Base-by-base conservation (phyloP, 768 basidiomycete species). In the Daedalea quercina region DNA sequence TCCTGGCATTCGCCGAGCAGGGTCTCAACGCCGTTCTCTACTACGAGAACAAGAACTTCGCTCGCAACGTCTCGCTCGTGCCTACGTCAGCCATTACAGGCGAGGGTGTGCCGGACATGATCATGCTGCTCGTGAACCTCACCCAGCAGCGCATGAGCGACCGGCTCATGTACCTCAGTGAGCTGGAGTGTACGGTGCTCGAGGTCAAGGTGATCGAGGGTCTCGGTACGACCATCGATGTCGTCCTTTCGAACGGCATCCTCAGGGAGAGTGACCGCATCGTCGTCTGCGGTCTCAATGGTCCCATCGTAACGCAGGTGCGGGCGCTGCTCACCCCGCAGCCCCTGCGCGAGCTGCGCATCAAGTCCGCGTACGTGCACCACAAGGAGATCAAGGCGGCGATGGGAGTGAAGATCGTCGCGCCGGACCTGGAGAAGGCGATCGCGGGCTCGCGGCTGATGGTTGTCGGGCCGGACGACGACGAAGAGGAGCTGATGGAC, bases 201-300 rank as follows among this genome's bases (percentile, higher is more conserved):
- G 96, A 98, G 69, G 96, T 98, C 67, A 99, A 99, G 77, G 90
- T 97, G 56, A 83, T 98, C 60, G 96, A 99, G 71, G 96, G 96
- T 63, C 76, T 98, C 46, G 96, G 96, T 26, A 98, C 94, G 25
- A 98, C 96, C 0, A 92, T 98, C 62, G 95, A 98, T 72, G 93
- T 98, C 19, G 84, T 98, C 25, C 76, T 98, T 53, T 93, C 91
- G 13, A 99, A 99, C 63, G 96, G 96, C 63, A 84, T 91, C 56
- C 72, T 98, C 63, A 81, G 71, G 50, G 96, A 99, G 69, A 85
- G 94, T 12, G 96, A 98, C 69, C 87, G 76, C 66, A 94, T 99
- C 56, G 93, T 99, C 8, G 78, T 99, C 25, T 98, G 96, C 63
- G 96, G 96, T 66, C 76, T 97, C 55, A 97, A 98, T 64, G 96